phyloP scores from a whole-genome alignment of 202 grass and related monocot species.

The Sporobolus alterniflorus region DNA sequence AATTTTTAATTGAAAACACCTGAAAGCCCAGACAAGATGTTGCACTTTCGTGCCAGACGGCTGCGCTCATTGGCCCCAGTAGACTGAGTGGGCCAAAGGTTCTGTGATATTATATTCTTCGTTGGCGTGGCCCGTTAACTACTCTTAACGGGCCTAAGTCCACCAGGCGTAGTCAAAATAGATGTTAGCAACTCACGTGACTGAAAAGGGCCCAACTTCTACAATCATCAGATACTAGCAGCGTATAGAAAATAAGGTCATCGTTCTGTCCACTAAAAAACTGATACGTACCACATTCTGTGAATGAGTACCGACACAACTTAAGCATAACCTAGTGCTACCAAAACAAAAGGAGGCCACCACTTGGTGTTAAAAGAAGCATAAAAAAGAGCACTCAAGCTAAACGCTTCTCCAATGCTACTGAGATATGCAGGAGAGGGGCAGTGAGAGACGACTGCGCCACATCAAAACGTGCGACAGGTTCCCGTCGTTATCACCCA shows the following conservation, averaged over 20 bases:
- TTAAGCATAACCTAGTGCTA: not conserved
- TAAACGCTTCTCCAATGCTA: constrained; percentile 2
- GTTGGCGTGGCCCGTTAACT: not conserved
- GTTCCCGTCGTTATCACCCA: constrained; percentile 53
- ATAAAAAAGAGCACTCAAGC: not conserved
- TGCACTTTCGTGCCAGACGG: no score
- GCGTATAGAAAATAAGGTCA: not conserved
- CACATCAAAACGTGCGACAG: constrained; percentile 43
- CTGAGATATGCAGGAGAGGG: not conserved
- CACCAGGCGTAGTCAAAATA: no score
- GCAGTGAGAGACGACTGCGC: no score
- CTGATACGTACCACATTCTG: not conserved
- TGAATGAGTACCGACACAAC: not conserved
- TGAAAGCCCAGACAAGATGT: not conserved
- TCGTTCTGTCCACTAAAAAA: not conserved
- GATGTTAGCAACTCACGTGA: not conserved
- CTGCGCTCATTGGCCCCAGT: not conserved
- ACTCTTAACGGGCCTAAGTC: not conserved
- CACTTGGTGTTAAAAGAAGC: not conserved
- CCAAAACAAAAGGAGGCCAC: not conserved
- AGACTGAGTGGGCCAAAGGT: not conserved
- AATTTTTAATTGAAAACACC: not conserved
- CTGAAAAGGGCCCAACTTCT: constrained; percentile 26
- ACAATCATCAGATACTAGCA: not conserved
- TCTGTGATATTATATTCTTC: not conserved